These are phyloP conservation scores for Lenwebbia sp. DNA, from an alignment of 345 rosid species.

Conservation along the genomic window DNA sequence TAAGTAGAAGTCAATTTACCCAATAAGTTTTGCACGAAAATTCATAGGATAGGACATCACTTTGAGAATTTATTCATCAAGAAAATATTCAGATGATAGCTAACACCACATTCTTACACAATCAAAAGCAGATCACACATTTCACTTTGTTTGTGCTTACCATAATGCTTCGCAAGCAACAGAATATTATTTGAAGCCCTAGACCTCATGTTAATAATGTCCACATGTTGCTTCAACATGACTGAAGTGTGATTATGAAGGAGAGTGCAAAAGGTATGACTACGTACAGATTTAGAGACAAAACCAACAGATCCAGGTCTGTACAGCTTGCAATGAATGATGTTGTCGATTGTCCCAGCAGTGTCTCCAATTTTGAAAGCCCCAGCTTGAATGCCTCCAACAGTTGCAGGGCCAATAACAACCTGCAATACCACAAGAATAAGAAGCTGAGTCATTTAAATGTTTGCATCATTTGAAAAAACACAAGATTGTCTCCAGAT, in stretches of 20 bases:
- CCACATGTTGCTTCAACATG: neutral
- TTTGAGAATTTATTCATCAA: neutral
- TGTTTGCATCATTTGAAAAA: neutral
- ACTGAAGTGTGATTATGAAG: neutral
- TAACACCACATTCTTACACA: neutral
- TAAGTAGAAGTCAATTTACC: neutral
- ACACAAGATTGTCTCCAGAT: neutral
- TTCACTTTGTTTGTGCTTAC: neutral
- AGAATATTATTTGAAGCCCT: neutral
- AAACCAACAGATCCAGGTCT: conserved; percentile 98
- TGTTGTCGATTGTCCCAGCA: conserved; percentile 96
- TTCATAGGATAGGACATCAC: neutral
- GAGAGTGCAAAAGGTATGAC: neutral
- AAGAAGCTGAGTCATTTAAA: neutral
- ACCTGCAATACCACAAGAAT: conserved; percentile 41
- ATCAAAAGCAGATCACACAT: neutral
- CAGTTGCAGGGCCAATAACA: conserved; percentile 98
- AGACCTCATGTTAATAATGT: neutral
- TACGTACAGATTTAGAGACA: conserved; percentile 93
- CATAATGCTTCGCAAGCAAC: neutral
- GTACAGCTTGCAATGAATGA: conserved; percentile 83
- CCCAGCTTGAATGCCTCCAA: conserved; percentile 98
- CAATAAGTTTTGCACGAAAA: neutral
- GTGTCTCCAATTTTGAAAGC: conserved; percentile 99
- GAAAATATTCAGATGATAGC: neutral